A percentile compares a stretch with the other conserved stretches of the same genome.
These are phyloP conservation scores for Colletotrichum trifolii DNA, from an alignment of 2,329 filamentous ascomycete genomes.

Conservation along the genomic window DNA sequence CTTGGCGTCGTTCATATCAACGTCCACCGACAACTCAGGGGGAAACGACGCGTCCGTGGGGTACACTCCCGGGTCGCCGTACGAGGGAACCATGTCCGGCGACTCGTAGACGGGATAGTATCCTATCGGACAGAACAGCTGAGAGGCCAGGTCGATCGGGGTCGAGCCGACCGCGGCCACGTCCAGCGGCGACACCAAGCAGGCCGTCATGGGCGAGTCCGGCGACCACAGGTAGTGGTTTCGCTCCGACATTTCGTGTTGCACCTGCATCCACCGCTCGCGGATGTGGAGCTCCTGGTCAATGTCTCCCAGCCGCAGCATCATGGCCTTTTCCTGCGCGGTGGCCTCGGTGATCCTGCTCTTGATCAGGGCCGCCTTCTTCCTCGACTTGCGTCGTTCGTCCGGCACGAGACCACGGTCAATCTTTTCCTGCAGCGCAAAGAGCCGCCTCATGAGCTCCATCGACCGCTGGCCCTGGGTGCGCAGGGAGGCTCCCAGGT, in stretches of 20 bases:
- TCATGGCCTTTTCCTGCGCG: slow-evolving; percentile 58
- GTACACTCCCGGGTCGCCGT: neutral
- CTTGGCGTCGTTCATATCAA: neutral
- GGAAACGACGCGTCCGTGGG: neutral
- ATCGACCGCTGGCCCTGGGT: slow-evolving; percentile 51
- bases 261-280: slow-evolving; percentile 51
- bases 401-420: slow-evolving; percentile 30
- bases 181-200: slow-evolving; percentile 8
- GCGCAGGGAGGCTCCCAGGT: slow-evolving; percentile 56
- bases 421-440: slow-evolving; percentile 48
- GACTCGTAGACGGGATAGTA: slow-evolving; percentile 21
- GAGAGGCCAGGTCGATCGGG: slow-evolving; percentile 42
- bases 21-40: neutral
- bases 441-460: slow-evolving; percentile 53
- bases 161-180: slow-evolving; percentile 37
- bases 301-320: slow-evolving; percentile 60
- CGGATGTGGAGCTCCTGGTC: slow-evolving; percentile 60
- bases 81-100: neutral
- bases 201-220: slow-evolving; percentile 17
- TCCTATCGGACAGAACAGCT: slow-evolving; percentile 46
- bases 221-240: slow-evolving; percentile 13
- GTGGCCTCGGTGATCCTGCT: slow-evolving; percentile 56
- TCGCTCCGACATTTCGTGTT: slow-evolving; percentile 38
- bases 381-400: slow-evolving; percentile 48
- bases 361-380: slow-evolving; percentile 54